Evolutionary conservation across 176 grass and related monocot genomes (phyloP).

Genomic region (Puya raimondii): DNA sequence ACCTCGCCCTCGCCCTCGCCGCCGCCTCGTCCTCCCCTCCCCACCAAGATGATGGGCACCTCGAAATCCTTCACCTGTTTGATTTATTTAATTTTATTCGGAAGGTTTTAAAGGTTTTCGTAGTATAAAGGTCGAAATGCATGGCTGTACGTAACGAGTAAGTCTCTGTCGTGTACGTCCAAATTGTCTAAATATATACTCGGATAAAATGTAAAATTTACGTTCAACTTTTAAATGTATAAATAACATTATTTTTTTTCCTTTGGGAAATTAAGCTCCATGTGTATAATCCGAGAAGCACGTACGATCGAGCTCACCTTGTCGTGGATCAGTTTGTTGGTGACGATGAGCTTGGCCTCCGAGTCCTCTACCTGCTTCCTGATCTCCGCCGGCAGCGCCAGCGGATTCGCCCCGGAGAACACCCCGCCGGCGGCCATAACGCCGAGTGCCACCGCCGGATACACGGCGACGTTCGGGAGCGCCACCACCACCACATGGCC

Average conservation of each 20-base stretch:
- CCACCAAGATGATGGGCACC: constrained; percentile 43
- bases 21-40: background rate
- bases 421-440: constrained; percentile 65
- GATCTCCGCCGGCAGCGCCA: constrained; percentile 45
- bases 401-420: constrained; percentile 72
- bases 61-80: constrained; percentile 45
- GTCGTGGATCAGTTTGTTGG: constrained; percentile 43
- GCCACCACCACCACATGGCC: constrained; percentile 70
- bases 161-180: background rate
- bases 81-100: background rate
- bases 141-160: too few relatives aligned
- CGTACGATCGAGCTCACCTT: constrained; percentile 25
- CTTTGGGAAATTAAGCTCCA: too few relatives aligned
- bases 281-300: too few relatives aligned
- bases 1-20: background rate
- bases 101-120: too few relatives aligned
- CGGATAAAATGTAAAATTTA: too few relatives aligned
- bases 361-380: constrained; percentile 74
- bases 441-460: constrained; percentile 63
- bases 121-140: too few relatives aligned
- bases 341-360: constrained; percentile 52
- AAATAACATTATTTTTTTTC: too few relatives aligned
- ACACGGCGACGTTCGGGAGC: constrained; percentile 65
- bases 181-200: background rate
- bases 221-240: too few relatives aligned